phyloP scores from a whole-genome alignment of 129 eudicot species.

The Rutidosis leptorrhynchoides region DNA sequence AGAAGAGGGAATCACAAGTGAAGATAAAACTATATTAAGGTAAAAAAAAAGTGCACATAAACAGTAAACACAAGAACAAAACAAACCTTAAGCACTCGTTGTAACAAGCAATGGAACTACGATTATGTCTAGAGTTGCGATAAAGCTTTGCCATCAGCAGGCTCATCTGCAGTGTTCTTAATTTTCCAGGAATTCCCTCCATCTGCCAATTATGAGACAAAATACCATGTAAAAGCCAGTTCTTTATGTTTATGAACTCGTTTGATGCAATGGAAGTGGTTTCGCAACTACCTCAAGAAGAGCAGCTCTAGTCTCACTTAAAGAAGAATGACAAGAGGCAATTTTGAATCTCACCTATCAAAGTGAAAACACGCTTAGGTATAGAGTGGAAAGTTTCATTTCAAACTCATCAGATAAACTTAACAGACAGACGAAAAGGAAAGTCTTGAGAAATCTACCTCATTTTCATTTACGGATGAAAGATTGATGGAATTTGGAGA shows the following conservation, averaged over 20 bases:
- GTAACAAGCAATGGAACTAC: constrained; percentile 74
- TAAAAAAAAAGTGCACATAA: too few species aligned
- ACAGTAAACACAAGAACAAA: too few species aligned
- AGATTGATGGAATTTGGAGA: constrained; percentile 68
- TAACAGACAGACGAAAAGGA: too few species aligned
- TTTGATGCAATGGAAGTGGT: too few species aligned
- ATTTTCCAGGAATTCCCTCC: constrained; percentile 84
- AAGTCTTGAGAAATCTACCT: constrained; percentile 49
- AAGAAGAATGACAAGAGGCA: constrained; percentile 69
- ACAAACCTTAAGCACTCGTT: constrained; percentile 97
- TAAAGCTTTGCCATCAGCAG: constrained; percentile 85
- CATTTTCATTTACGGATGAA: constrained; percentile 74
- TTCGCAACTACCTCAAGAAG: constrained; percentile 63
- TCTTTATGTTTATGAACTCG: too few species aligned
- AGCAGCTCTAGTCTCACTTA: constrained; percentile 82
- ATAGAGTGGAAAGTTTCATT: background rate
- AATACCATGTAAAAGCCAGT: too few species aligned
- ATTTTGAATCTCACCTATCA: constrained; percentile 76
- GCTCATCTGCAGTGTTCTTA: constrained; percentile 82
- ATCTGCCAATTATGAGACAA: constrained; percentile 59
- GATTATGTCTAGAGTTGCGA: constrained; percentile 65
- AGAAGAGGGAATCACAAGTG: too few species aligned
- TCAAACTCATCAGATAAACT: constrained; percentile 2
- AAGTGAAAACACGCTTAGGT: background rate
- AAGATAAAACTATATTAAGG: too few species aligned